Percentiles rank a stretch among this genome's conserved stretches.
phyloP scores from a whole-genome alignment of 345 rosid genomes.

The Gossypium arboreum region DNA sequence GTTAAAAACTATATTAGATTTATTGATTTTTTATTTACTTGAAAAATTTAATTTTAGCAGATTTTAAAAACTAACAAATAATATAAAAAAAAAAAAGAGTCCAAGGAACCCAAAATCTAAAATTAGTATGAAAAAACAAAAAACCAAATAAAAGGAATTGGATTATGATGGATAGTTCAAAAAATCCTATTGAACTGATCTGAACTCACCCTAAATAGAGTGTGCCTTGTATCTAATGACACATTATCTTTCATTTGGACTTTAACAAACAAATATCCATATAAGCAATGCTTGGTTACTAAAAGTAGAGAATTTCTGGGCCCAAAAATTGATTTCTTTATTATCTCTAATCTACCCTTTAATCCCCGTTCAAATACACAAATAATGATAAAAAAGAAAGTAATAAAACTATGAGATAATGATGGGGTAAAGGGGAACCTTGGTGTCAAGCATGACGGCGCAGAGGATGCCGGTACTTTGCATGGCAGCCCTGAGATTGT shows the following conservation, averaged over 20 bases:
- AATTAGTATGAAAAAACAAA: too few relatives aligned
- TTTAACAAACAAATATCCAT: neutral
- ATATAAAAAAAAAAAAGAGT: too few relatives aligned
- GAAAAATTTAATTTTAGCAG: too few relatives aligned
- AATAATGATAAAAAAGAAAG: neutral
- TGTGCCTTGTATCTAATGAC: too few relatives aligned
- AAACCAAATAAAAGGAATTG: too few relatives aligned
- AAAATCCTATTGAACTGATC: too few relatives aligned
- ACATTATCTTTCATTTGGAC: neutral
- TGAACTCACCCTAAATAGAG: too few relatives aligned
- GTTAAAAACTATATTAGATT: too few relatives aligned
- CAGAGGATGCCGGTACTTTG: conserved; percentile 60
- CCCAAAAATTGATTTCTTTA: neutral
- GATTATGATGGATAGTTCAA: too few relatives aligned
- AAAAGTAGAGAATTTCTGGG: neutral
- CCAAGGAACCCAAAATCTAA: too few relatives aligned
- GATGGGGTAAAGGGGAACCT: conserved; percentile 30
- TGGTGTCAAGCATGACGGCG: conserved; percentile 81
- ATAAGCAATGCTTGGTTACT: neutral
- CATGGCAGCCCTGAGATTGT: conserved; percentile 73
- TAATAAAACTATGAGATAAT: neutral
- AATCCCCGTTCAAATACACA: neutral
- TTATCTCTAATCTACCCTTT: neutral
- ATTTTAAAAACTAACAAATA: too few relatives aligned
- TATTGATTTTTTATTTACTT: too few relatives aligned